Evolutionary conservation across 257 asterid species (phyloP).

Genomic region (Mentha longifolia): DNA sequence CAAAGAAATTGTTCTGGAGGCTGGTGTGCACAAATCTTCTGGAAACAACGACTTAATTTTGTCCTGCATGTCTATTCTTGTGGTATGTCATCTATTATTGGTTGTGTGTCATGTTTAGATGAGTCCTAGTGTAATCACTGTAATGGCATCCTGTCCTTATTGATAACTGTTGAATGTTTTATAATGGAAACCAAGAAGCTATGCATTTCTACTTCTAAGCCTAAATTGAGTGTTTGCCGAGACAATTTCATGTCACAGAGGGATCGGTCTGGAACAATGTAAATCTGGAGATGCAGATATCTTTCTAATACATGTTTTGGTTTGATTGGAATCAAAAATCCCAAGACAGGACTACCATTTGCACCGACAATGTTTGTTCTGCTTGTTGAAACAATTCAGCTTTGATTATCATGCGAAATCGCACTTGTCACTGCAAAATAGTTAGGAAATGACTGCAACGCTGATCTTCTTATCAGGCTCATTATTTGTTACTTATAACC

Average conservation of each 20-base stretch:
- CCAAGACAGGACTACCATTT: slow-evolving; percentile 14
- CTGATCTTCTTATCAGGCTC: slow-evolving; percentile 20
- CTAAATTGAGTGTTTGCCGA: slow-evolving; percentile 7
- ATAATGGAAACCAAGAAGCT: slow-evolving; percentile 25
- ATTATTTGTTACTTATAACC: not conserved
- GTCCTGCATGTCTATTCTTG: slow-evolving; percentile 96
- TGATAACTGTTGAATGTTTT: slow-evolving; percentile 20
- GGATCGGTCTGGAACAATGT: slow-evolving; percentile 2
- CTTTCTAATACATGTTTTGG: slow-evolving; percentile 18
- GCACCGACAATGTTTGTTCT: not conserved
- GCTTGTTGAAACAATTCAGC: slow-evolving; percentile 23
- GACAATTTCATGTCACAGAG: slow-evolving; percentile 17
- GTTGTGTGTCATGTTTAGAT: slow-evolving; percentile 24
- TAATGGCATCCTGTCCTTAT: slow-evolving; percentile 17
- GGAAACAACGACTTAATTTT: slow-evolving; percentile 71
- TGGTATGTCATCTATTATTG: slow-evolving; percentile 57
- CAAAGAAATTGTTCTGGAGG: slow-evolving; percentile 82
- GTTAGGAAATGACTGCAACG: slow-evolving; percentile 26
- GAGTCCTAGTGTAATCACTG: slow-evolving; percentile 19
- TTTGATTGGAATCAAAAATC: slow-evolving; percentile 23
- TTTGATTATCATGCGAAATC: slow-evolving; percentile 25
- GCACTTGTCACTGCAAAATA: slow-evolving; percentile 2
- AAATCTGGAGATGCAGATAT: slow-evolving; percentile 22
- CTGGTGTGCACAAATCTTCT: slow-evolving; percentile 66
- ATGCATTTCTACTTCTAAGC: slow-evolving; percentile 26